These are phyloP conservation scores for Morella rubra DNA, from an alignment of 306 rosid species.

Conservation along the genomic window DNA sequence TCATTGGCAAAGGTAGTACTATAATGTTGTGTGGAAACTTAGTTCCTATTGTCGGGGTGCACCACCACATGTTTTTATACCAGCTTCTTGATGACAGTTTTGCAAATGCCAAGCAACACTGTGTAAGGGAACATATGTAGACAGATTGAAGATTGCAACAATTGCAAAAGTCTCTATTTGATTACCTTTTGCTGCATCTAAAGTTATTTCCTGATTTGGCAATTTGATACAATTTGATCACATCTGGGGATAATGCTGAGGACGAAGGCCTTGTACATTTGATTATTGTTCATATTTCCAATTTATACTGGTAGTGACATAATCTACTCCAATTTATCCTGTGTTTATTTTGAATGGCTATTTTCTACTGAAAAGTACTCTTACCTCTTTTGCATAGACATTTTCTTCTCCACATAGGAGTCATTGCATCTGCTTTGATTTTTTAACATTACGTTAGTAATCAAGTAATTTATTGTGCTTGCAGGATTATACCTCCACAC, in stretches of 20 bases:
- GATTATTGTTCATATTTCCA: neutral
- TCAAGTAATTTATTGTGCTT: constrained; percentile 26
- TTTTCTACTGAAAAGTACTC: neutral
- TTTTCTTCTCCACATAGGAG: neutral
- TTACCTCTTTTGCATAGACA: neutral
- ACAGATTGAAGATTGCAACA: neutral
- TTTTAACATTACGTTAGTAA: neutral
- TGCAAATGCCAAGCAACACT: too few species aligned
- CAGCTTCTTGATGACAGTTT: too few species aligned
- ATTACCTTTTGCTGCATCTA: neutral
- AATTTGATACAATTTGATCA: neutral
- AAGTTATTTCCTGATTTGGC: neutral
- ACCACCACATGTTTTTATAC: too few species aligned
- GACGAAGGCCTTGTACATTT: neutral
- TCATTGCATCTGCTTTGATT: neutral
- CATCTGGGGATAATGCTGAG: neutral
- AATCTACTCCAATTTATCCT: neutral
- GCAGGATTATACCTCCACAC: constrained; percentile 71
- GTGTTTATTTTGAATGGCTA: neutral
- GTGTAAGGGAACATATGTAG: neutral
- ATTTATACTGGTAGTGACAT: neutral
- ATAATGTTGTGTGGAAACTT: too few species aligned
- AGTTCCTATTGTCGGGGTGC: too few species aligned
- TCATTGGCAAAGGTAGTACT: too few species aligned
- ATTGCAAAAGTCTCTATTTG: neutral